These are phyloP conservation scores for Balamuthia mandrillaris DNA, from an alignment of 208 protist genomes.

Conservation along the genomic window DNA sequence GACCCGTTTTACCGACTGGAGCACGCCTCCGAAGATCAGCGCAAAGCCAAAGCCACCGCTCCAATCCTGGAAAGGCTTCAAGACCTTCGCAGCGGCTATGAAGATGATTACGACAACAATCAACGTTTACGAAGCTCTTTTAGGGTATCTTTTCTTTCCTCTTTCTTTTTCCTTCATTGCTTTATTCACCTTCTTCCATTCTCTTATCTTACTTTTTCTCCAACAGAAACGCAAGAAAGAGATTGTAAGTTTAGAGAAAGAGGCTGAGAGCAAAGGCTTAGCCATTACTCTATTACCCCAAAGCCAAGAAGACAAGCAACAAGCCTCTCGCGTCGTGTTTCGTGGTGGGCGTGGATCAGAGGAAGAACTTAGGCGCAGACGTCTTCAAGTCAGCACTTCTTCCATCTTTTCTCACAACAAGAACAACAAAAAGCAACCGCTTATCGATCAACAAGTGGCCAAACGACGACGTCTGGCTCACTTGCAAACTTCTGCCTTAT, in stretches of 20 bases:
- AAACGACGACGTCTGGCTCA: too few species aligned
- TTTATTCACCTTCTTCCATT: neutral
- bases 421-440: too few species aligned
- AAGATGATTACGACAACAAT: neutral
- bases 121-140: neutral
- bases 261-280: neutral
- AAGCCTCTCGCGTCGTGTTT: too few species aligned
- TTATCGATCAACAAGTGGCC: too few species aligned
- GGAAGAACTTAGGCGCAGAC: too few species aligned
- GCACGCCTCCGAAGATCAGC: neutral
- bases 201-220: too few species aligned
- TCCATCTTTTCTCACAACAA: too few species aligned
- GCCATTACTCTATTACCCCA: neutral
- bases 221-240: neutral
- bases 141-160: neutral
- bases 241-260: neutral
- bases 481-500: too few species aligned
- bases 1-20: neutral
- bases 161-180: neutral
- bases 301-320: too few species aligned
- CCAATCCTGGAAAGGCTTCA: neutral
- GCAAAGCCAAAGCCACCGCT: neutral
- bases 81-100: neutral
- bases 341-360: too few species aligned
- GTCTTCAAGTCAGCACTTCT: too few species aligned